Percentiles rank a stretch among this genome's conserved stretches.
Conservation (phyloP, 305 asterid genomes). For the Ilex paraguariensis region DNA sequence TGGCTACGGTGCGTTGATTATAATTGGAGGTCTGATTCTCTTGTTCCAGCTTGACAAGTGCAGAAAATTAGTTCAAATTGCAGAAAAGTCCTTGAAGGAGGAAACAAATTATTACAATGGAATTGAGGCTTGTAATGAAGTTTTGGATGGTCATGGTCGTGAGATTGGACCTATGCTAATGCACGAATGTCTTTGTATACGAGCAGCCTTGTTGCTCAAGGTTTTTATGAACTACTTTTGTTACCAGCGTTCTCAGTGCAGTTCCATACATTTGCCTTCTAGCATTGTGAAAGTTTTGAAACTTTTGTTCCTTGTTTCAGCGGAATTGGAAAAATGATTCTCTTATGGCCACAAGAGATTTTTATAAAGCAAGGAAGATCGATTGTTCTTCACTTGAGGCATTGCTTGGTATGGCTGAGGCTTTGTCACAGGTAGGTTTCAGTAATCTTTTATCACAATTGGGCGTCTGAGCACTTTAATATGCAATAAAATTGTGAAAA, state of each 20-base stretch:
- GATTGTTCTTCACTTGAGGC: conserved; percentile 70
- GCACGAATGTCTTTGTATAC: conserved; percentile 81
- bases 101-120: conserved; percentile 63
- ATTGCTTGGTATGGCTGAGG: conserved; percentile 80
- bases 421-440: conserved; percentile 59
- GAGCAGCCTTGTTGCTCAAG: conserved; percentile 93
- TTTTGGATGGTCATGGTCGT: conserved; percentile 67
- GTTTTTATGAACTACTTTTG: conserved; percentile 28
- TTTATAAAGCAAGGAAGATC: conserved; percentile 63
- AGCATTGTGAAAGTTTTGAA: conserved; percentile 13
- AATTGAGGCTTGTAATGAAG: conserved; percentile 93
- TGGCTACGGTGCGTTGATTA: not conserved
- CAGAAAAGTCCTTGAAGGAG: conserved; percentile 63
- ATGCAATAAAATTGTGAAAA: too few species aligned
- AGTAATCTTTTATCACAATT: conserved; percentile 9
- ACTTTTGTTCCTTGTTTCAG: conserved; percentile 30
- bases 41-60: conserved; percentile 64
- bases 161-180: conserved; percentile 58
- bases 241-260: conserved; percentile 8
- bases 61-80: conserved; percentile 73
- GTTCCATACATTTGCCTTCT: conserved; percentile 9
- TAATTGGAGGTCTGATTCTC: conserved; percentile 1
- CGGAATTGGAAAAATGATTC: conserved; percentile 88
- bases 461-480: not conserved
- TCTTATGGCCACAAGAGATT: conserved; percentile 89